Conservation (phyloP, 176 grass and related monocot genomes). For the Oryza nivara region DNA sequence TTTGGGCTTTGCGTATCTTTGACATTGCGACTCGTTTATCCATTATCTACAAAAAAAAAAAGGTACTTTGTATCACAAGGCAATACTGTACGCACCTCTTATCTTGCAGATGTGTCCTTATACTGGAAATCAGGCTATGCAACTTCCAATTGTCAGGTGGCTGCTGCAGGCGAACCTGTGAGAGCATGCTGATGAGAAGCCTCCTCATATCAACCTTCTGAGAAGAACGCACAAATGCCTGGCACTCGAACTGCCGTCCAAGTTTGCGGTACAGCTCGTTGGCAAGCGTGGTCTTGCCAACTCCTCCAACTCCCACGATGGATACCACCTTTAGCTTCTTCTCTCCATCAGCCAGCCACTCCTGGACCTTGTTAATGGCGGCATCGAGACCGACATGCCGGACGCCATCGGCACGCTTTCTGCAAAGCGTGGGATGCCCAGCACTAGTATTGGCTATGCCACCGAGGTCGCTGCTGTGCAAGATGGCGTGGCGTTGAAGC, state of each 20-base stretch:
- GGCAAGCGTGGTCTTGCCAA: slow-evolving; percentile 21
- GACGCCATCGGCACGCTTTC: too few species aligned
- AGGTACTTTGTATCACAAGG: neutral
- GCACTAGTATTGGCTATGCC: neutral
- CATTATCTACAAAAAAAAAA: too few species aligned
- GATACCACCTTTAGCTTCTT: slow-evolving; percentile 32
- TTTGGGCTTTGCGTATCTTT: too few species aligned
- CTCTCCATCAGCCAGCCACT: neutral
- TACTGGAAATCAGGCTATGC: slow-evolving; percentile 22
- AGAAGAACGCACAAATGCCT: slow-evolving; percentile 6
- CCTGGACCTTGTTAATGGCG: neutral
- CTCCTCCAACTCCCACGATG: slow-evolving; percentile 16
- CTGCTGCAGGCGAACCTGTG: slow-evolving; percentile 23
- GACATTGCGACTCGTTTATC: too few species aligned
- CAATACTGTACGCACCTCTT: slow-evolving; percentile 25
- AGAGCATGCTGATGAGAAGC: slow-evolving; percentile 38
- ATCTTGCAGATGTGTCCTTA: slow-evolving; percentile 39
- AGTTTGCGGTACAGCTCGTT: slow-evolving; percentile 27
- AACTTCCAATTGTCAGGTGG: slow-evolving; percentile 11
- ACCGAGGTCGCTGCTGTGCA: neutral
- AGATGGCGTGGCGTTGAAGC: neutral
- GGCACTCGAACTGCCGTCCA: slow-evolving; percentile 12
- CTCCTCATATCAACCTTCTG: slow-evolving; percentile 37
- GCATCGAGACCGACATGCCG: neutral
- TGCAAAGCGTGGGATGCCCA: neutral